Evolutionary conservation across 1,284 basidiomycete species (phyloP).

Genomic region (Veloporphyrellus conicus): DNA sequence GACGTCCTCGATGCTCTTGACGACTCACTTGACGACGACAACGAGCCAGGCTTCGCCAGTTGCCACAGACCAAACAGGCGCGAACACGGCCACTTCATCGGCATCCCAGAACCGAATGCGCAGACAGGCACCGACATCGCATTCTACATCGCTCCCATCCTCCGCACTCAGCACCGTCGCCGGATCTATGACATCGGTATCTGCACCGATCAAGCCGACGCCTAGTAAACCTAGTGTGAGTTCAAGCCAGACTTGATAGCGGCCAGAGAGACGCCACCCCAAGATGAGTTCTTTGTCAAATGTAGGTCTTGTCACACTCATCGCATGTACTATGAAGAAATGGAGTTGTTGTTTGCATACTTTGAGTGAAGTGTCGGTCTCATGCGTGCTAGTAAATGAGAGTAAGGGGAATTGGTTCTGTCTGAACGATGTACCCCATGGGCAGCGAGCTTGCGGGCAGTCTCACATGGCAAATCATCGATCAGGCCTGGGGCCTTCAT

Average conservation of each 20-base stretch:
- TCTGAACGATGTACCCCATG: too few species aligned
- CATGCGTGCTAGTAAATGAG: too few species aligned
- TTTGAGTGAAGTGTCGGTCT: constrained; percentile 6
- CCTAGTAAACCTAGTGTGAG: not conserved
- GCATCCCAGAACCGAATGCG: constrained; percentile 5
- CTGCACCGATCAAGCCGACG: constrained; percentile 2
- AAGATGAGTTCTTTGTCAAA: constrained; percentile 2
- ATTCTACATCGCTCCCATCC: not conserved
- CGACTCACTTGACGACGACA: constrained; percentile 2
- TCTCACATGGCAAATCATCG: too few species aligned
- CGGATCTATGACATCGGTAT: not conserved
- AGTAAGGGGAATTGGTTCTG: too few species aligned
- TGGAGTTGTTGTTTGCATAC: constrained; percentile 27
- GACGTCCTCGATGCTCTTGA: not conserved
- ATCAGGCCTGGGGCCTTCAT: too few species aligned
- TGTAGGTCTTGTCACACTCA: constrained; percentile 21
- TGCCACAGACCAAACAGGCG: not conserved
- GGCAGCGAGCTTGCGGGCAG: too few species aligned
- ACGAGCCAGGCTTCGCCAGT: not conserved
- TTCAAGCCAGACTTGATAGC: not conserved
- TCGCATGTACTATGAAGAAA: constrained; percentile 20
- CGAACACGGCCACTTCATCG: constrained; percentile 2
- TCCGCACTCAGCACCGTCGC: not conserved
- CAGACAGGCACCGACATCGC: constrained; percentile 11
- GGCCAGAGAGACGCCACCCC: not conserved